Evolutionary conservation across 768 basidiomycete genomes (phyloP).

Genomic region (Russula ochroleuca): DNA sequence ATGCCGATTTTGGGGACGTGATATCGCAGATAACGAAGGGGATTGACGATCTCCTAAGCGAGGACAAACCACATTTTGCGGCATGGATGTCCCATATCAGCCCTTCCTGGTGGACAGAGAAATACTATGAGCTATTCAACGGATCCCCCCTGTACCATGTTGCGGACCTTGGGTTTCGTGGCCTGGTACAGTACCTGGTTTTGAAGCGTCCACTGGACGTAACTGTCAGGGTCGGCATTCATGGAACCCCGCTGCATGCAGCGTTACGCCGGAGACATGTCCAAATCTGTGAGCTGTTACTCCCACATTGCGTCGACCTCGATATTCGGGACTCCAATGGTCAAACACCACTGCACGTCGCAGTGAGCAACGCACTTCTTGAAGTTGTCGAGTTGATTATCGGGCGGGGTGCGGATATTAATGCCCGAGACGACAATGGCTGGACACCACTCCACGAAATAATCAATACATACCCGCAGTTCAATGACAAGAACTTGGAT

Average conservation of each 20-base stretch:
- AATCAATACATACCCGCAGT: background rate
- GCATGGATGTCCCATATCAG: slow-evolving; percentile 3
- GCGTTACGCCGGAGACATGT: background rate
- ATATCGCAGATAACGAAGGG: background rate
- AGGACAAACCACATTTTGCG: background rate
- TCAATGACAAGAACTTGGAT: background rate
- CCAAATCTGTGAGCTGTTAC: background rate
- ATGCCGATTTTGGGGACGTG: background rate
- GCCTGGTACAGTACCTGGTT: background rate
- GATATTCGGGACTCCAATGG: background rate
- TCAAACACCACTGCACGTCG: background rate
- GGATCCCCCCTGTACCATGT: background rate
- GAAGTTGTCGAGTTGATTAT: background rate
- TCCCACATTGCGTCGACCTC: background rate
- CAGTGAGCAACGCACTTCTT: background rate
- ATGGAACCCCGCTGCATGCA: background rate
- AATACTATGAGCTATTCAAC: background rate
- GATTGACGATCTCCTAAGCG: background rate
- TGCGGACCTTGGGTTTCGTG: background rate
- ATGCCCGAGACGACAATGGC: background rate
- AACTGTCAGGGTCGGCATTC: background rate
- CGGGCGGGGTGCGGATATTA: background rate
- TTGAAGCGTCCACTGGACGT: background rate
- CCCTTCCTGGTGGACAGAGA: slow-evolving; percentile 1
- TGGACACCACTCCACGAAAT: background rate